These are phyloP conservation scores for Daldinia vernicosa DNA, from an alignment of 495 filamentous ascomycete genomes.

Conservation along the genomic window DNA sequence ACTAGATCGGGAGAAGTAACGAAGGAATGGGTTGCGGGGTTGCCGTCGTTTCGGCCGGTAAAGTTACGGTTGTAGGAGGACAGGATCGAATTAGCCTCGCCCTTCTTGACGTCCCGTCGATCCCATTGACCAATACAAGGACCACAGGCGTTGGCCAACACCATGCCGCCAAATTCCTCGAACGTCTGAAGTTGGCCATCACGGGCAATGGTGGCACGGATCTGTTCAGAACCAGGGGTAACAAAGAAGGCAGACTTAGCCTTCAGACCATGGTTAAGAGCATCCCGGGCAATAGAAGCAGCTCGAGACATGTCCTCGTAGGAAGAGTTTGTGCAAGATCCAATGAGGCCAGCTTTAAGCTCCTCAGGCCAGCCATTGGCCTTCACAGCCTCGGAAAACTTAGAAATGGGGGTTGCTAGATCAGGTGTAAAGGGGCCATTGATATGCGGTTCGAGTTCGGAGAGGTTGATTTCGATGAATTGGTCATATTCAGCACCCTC, in stretches of 20 bases:
- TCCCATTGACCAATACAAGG: constrained; percentile 89
- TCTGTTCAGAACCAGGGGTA: constrained; percentile 97
- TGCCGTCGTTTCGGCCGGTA: constrained; percentile 98
- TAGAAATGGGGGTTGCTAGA: constrained; percentile 95
- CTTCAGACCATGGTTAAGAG: constrained; percentile 92
- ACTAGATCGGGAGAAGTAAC: constrained; percentile 98
- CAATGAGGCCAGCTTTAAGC: constrained; percentile 95
- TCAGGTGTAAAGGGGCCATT: constrained; percentile 99
- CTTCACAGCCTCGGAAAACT: constrained; percentile 95
- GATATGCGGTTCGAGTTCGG: constrained; percentile 95
- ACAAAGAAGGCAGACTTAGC: constrained; percentile 93
- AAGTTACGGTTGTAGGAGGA: constrained; percentile 99
- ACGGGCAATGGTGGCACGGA: constrained; percentile 92
- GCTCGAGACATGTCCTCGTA: constrained; percentile 99
- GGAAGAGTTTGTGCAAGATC: constrained; percentile 99
- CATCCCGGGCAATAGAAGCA: constrained; percentile 94
- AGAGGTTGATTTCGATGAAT: constrained; percentile 93
- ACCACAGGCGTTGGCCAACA: constrained; percentile 96
- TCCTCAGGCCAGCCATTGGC: constrained; percentile 96
- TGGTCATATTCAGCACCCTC: constrained; percentile 97
- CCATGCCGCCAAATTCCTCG: constrained; percentile 95
- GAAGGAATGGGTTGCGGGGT: constrained; percentile 98
- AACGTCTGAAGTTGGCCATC: constrained; percentile 96
- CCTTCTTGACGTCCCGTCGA: constrained; percentile 94
- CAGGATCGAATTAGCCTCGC: constrained; percentile 93